Evolutionary conservation across 768 basidiomycete species (phyloP), one percentile per base, ranked within the genome.

Genomic region (Lactarius pseudohatsudake): DNA sequence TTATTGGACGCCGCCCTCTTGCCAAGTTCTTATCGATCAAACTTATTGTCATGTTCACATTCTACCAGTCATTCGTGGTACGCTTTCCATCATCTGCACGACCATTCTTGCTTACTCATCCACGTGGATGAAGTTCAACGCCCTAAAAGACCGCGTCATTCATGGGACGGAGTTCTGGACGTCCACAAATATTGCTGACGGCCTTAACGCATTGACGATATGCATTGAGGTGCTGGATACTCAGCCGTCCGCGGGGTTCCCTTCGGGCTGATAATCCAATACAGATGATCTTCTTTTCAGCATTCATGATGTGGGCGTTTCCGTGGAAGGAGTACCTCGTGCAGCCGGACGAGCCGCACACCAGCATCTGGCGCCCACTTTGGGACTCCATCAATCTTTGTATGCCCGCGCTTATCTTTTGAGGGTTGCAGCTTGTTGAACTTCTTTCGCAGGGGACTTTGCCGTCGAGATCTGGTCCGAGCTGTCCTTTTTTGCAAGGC

Each of bases 21-120:
- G 85, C 88, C 30, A 96, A 96, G 79, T 96, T 96, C 75, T 74
- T 96, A 67, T 79, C 86, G 3, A 94, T 96, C 79, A 96, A 96
- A 76, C 77, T 91, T 36, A 90, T 93, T 57, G 90, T 94, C 54
- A 87, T 94, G 85, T 86, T 90, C 74, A 94, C 92, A 0, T 95
- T 92, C 76, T 96, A 95, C 75, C 94, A 95, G 72, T 81, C 84
- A 1, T 90, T 93, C 72, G 76, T 92, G 59, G 88, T 90, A 72
- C 43, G 68, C 47, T 10, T 8, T 30, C 9, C 7, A 22, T 26
- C 1, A 4, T 59, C 16, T 20, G 16, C 4, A 1, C 26, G 26
- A 22, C 34, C 38, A 43, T 16, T 13, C 18, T 8, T 1, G 2
- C 30, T 43, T 26, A 40, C 26, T n/a, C 41, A 36, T 28, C 22